These are phyloP conservation scores for Albifimbria verrucaria DNA, from an alignment of 2,329 filamentous ascomycete species.

Conservation along the genomic window DNA sequence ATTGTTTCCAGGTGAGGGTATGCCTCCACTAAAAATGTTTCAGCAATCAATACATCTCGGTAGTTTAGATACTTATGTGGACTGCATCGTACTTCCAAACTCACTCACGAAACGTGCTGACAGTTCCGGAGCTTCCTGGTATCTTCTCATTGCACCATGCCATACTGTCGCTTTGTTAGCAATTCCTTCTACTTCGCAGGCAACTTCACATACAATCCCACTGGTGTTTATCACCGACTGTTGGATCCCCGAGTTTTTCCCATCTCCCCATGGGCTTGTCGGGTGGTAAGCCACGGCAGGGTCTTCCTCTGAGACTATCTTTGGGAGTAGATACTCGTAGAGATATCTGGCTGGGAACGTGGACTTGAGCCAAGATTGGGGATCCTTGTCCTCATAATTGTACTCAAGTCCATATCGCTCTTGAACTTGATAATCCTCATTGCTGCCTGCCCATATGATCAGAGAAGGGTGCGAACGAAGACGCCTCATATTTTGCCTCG, in stretches of 20 bases:
- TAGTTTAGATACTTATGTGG: neutral
- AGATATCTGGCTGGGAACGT: slow-evolving; percentile 75
- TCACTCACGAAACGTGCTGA: slow-evolving; percentile 77
- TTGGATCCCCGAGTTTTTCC: slow-evolving; percentile 55
- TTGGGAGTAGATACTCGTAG: slow-evolving; percentile 72
- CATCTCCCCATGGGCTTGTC: slow-evolving; percentile 66
- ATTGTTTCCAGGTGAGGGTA: slow-evolving; percentile 67
- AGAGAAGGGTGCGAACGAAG: slow-evolving; percentile 62
- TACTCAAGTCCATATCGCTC: slow-evolving; percentile 67
- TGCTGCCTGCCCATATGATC: slow-evolving; percentile 77
- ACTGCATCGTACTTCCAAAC: slow-evolving; percentile 54
- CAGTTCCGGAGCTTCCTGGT: slow-evolving; percentile 69
- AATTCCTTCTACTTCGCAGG: neutral
- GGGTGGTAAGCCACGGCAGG: slow-evolving; percentile 66
- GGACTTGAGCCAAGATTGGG: slow-evolving; percentile 74
- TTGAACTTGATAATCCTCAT: slow-evolving; percentile 76
- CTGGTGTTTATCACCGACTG: slow-evolving; percentile 73
- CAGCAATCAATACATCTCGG: neutral
- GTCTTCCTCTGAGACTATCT: slow-evolving; percentile 47
- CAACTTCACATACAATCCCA: slow-evolving; percentile 41
- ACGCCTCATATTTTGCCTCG: slow-evolving; percentile 58
- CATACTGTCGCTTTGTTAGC: slow-evolving; percentile 46
- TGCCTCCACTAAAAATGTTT: slow-evolving; percentile 60
- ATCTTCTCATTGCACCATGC: slow-evolving; percentile 68
- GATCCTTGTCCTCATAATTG: slow-evolving; percentile 70